phyloP scores from a whole-genome alignment of 1,139 yeast species.

The Protomyces arabidopsidicola region DNA sequence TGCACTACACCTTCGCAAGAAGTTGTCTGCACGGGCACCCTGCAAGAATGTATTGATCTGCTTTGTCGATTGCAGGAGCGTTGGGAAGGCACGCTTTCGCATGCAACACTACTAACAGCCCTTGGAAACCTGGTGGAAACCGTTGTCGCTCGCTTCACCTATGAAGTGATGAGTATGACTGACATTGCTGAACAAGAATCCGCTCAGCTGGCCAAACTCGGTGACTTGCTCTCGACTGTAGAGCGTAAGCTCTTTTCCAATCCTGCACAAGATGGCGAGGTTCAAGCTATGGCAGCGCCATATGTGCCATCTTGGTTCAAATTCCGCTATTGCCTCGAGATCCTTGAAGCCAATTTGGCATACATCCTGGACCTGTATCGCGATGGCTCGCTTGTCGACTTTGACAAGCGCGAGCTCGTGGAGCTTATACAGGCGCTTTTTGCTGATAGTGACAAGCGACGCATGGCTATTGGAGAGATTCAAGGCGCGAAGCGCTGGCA shows the following conservation, averaged over 20 bases:
- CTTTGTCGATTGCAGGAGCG: constrained; percentile 12
- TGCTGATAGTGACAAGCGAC: constrained; percentile 65
- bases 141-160: constrained; percentile 3
- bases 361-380: constrained; percentile 68
- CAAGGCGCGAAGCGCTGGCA: background rate
- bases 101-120: constrained; percentile 15
- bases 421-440: constrained; percentile 59
- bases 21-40: background rate
- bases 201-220: constrained; percentile 5
- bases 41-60: constrained; percentile 17
- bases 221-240: constrained; percentile 1
- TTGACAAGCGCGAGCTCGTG: constrained; percentile 62
- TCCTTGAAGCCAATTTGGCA: constrained; percentile 47
- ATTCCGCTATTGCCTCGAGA: constrained; percentile 40
- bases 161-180: constrained; percentile 11
- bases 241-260: constrained; percentile 11
- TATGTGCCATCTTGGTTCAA: constrained; percentile 44
- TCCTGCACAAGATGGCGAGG: constrained; percentile 23
- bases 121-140: constrained; percentile 20
- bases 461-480: constrained; percentile 31
- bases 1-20: constrained; percentile 3
- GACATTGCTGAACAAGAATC: constrained; percentile 25
- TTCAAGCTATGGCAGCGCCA: constrained; percentile 35
- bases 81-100: constrained; percentile 8
- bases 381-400: constrained; percentile 68